phyloP scores from a whole-genome alignment of 352 stramenopile genomes.

The Globisporangium heterothallicum region DNA sequence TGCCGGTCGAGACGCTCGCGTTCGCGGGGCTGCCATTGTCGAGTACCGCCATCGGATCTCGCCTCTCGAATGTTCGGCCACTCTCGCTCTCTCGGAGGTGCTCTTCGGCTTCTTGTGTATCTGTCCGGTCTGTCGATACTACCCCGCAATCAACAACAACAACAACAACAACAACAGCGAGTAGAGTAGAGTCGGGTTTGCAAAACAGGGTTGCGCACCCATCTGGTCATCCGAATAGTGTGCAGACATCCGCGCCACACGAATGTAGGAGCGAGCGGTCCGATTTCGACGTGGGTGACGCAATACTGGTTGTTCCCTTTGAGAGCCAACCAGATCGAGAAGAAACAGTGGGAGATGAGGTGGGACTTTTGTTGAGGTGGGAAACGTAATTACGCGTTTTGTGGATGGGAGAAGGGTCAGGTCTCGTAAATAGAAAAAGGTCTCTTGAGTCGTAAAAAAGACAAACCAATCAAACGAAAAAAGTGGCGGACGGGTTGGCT shows the following conservation, averaged over 20 bases:
- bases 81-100: neutral
- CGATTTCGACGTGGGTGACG: neutral
- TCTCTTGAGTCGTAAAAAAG: constrained; percentile 5
- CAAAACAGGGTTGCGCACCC: neutral
- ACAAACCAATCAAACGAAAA: constrained; percentile 11
- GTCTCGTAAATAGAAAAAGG: no score
- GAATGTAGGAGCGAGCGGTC: neutral
- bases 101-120: neutral
- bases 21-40: constrained; percentile 12
- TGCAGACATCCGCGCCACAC: neutral
- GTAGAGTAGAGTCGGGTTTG: no score
- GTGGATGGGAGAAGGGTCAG: neutral
- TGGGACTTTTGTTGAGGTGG: neutral
- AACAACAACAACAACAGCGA: no score
- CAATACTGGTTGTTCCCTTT: neutral
- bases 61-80: no score
- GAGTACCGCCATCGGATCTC: constrained; percentile 17
- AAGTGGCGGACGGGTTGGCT: no score
- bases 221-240: neutral
- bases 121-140: no score
- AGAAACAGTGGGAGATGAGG: no score
- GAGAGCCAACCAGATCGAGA: constrained; percentile 1
- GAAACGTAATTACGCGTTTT: constrained; percentile 6
- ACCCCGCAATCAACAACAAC: no score
- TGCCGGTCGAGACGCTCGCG: constrained; percentile 16